Evolutionary conservation across 208 protist species (phyloP).

Genomic region (Plasmodiophora brassicae): DNA sequence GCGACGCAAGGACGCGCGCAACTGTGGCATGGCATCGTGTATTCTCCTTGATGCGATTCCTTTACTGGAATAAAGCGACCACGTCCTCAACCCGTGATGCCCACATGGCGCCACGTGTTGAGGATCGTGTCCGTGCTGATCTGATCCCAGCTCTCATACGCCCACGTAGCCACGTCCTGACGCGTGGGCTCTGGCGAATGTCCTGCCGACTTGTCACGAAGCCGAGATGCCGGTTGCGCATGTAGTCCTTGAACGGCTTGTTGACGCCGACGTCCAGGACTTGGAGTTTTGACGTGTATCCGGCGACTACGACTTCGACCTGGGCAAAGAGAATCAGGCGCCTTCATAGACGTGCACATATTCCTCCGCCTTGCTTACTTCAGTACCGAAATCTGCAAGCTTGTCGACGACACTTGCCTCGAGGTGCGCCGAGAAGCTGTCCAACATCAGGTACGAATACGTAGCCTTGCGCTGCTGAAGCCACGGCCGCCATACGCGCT

Average conservation of each 20-base stretch:
- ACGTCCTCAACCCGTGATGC: neutral
- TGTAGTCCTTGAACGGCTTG: neutral
- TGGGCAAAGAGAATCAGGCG: too few species aligned
- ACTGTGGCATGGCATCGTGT: conserved; percentile 20
- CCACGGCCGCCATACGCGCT: neutral
- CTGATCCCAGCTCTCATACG: neutral
- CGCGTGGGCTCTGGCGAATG: neutral
- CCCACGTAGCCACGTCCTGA: neutral
- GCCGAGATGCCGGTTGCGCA: neutral
- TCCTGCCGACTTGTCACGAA: neutral
- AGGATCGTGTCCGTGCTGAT: neutral
- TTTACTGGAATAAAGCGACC: conserved; percentile 19
- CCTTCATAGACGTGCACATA: neutral
- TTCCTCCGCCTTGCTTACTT: neutral
- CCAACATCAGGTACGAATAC: neutral
- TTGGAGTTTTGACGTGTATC: neutral
- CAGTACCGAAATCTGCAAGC: conserved; percentile 15
- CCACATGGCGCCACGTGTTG: conserved; percentile 26
- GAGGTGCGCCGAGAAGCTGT: conserved; percentile 18
- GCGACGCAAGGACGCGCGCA: neutral
- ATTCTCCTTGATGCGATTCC: neutral
- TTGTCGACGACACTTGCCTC: conserved; percentile 8
- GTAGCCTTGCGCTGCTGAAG: neutral
- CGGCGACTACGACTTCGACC: conserved; percentile 11
- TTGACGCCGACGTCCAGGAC: neutral